Base-by-base conservation (phyloP, 345 rosid species). In the Brassica carinata region DNA sequence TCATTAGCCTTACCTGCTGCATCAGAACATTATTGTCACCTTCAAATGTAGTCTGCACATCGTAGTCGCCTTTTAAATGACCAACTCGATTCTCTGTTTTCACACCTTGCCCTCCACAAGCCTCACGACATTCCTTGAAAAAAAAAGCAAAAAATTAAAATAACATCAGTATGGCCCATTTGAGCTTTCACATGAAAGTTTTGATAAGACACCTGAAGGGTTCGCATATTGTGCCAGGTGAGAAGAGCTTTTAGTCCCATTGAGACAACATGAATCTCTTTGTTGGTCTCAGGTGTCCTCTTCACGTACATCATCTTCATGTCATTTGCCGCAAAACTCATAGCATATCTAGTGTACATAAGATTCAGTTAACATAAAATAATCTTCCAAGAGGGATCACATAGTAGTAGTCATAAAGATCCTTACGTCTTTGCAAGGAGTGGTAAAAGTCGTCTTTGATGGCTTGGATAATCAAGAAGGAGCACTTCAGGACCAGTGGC, bases 201-300 rank as follows among this genome's bases (percentile, higher is more conserved):
- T 70, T 33, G 11, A 57, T 75, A 23, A 74, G 84, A 51, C 31
- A 95, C 98, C 92, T 93, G 99, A 80, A 95, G 97, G 63, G 94
- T 91, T 82, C 89, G 88, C 99, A 93, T 90, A 83, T 95, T 91
- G 85, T 93, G 96, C 99, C 99, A 95, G 7, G 93, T 86, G 13
- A 82, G 81, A 68, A 78, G 77, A 69, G 97, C 97, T 87, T 95
- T 95, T 75, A 88, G 81, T 30, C 96, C 94, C 80, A 97, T 91
- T 77, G 97, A 90, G 78, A 89, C 71, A 69, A 95, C 90, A 84
- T 95, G 99, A 59, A 95, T 80, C 18, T 84, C 83, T 83, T 93
- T 95, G 89, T 72, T 89, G 66, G 93, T 74, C 80, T 86, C 90
- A 65, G 94, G 97, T 55, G 96, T 87, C 85, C 97, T 88, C 79